phyloP scores from a whole-genome alignment of 2,329 filamentous ascomycete genomes.

The Phialophora verrucosa region DNA sequence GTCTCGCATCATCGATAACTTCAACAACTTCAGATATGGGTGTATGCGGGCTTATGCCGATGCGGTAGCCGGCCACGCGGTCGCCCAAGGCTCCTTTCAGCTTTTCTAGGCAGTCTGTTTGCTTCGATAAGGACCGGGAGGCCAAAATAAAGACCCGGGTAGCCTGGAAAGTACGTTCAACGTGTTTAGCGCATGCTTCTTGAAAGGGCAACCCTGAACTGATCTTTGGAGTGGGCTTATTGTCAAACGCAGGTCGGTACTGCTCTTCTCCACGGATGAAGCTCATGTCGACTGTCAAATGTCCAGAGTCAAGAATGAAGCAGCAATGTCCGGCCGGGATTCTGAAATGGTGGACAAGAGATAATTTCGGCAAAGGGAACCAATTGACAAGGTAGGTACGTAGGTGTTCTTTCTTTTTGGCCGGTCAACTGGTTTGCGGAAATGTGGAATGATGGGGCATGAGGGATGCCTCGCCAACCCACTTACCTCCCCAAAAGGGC shows the following conservation, averaged over 20 bases:
- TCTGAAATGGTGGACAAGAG: not conserved
- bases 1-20: not conserved
- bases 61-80: not conserved
- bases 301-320: not conserved
- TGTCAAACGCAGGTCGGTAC: not conserved
- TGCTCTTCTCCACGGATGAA: not conserved
- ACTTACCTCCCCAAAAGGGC: not conserved
- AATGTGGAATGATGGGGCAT: not conserved
- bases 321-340: not conserved
- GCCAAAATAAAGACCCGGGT: conserved; percentile 2
- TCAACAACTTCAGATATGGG: conserved; percentile 7
- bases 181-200: conserved; percentile 6
- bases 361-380: not conserved
- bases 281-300: not conserved
- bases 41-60: conserved; percentile 11
- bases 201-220: not conserved
- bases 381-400: not conserved
- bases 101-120: conserved; percentile 1
- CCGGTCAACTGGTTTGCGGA: not conserved
- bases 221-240: not conserved
- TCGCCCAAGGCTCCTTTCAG: conserved; percentile 3
- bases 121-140: conserved; percentile 4
- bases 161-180: conserved; percentile 2
- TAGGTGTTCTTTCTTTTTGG: not conserved
- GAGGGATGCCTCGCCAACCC: not conserved